phyloP scores from a whole-genome alignment of 345 rosid species.

The Hibiscus trionum region DNA sequence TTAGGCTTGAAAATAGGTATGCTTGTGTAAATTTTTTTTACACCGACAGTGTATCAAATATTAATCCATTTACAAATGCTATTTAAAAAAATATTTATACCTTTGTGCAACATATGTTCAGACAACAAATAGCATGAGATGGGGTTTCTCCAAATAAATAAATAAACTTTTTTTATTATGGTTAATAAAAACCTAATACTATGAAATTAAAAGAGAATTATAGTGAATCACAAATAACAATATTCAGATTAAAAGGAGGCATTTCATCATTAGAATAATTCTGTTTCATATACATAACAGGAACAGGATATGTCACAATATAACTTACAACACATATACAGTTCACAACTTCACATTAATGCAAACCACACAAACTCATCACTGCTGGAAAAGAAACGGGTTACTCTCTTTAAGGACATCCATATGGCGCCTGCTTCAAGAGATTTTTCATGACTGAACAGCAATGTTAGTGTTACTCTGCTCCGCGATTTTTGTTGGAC shows the following conservation, averaged over 20 bases:
- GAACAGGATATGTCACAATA: neutral
- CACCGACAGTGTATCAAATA: too few relatives aligned
- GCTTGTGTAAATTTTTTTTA: too few relatives aligned
- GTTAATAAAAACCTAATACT: neutral
- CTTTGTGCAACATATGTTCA: too few relatives aligned
- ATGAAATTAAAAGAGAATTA: neutral
- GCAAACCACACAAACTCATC: too few relatives aligned
- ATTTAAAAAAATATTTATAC: too few relatives aligned
- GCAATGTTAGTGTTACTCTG: slow-evolving; percentile 21
- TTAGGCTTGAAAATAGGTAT: too few relatives aligned
- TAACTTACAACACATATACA: slow-evolving; percentile 15
- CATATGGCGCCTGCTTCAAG: slow-evolving; percentile 9
- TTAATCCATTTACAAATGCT: too few relatives aligned
- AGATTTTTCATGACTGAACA: slow-evolving; percentile 34
- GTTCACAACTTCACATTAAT: slow-evolving; percentile 10
- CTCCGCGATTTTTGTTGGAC: slow-evolving; percentile 26
- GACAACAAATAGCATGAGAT: too few relatives aligned
- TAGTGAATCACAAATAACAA: neutral
- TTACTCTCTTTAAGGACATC: slow-evolving; percentile 23
- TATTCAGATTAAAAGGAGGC: slow-evolving; percentile 10
- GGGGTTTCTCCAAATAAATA: too few relatives aligned
- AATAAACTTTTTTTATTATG: neutral
- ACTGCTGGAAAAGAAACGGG: too few relatives aligned
- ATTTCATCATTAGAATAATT: slow-evolving; percentile 17
- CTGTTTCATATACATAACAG: slow-evolving; percentile 24